These are phyloP conservation scores for Takashimella koratensis DNA, from an alignment of 1,284 basidiomycete genomes.

Conservation along the genomic window DNA sequence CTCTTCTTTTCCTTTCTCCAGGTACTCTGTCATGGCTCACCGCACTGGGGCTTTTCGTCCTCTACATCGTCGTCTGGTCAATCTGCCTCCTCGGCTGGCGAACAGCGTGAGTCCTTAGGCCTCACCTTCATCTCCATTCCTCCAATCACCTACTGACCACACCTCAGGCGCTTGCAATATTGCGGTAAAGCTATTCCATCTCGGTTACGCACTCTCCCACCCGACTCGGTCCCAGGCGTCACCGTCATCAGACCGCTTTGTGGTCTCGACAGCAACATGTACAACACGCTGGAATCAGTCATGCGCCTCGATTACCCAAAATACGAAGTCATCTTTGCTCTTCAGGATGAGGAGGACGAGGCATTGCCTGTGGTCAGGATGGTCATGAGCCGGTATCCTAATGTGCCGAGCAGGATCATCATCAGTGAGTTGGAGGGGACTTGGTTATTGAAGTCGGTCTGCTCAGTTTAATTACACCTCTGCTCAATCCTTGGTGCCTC, in stretches of 20 bases:
- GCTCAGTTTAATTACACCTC: too few species aligned
- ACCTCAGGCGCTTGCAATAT: conserved; percentile 65
- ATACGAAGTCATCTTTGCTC: conserved; percentile 81
- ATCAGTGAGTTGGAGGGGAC: conserved; percentile 60
- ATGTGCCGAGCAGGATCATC: conserved; percentile 65
- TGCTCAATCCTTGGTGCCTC: too few species aligned
- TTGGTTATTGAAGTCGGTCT: too few species aligned
- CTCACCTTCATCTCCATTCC: neutral
- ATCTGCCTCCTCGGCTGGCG: conserved; percentile 72
- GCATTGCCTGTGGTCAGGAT: conserved; percentile 72
- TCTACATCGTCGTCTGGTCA: conserved; percentile 71
- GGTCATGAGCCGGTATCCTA: conserved; percentile 66
- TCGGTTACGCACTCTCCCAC: conserved; percentile 57
- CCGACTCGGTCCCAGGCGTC: conserved; percentile 69
- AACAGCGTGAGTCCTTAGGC: conserved; percentile 63
- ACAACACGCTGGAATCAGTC: conserved; percentile 86
- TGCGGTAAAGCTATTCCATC: conserved; percentile 60
- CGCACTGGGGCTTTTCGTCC: conserved; percentile 55
- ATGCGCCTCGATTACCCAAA: conserved; percentile 84
- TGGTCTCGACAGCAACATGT: conserved; percentile 87
- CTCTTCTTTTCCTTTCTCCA: too few species aligned
- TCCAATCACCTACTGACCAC: neutral
- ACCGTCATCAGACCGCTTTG: conserved; percentile 87
- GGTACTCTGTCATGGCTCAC: neutral
- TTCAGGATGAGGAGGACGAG: conserved; percentile 77